These are phyloP conservation scores for Physcomitrium patens DNA, from an alignment of 225 moss, liverwort and hornwort genomes.

Conservation along the genomic window DNA sequence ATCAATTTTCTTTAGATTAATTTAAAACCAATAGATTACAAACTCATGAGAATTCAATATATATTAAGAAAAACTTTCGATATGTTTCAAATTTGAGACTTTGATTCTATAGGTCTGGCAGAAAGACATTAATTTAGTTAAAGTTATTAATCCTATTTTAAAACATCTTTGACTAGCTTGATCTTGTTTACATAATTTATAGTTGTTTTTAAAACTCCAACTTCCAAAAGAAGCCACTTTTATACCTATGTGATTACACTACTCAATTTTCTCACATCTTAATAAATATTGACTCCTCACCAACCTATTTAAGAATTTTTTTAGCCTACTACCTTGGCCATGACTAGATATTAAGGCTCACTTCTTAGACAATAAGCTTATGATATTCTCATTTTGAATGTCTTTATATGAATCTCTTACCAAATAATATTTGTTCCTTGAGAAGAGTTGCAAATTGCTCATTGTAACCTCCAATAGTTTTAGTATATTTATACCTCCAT, in stretches of 20 bases:
- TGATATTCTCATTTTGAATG: conserved; percentile 34
- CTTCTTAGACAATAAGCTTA: conserved; percentile 40
- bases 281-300: conserved; percentile 21
- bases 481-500: conserved; percentile 58
- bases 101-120: conserved; percentile 6
- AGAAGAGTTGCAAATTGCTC: conserved; percentile 56
- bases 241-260: not conserved
- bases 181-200: conserved; percentile 23
- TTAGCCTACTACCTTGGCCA: conserved; percentile 6
- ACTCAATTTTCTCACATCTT: conserved; percentile 20
- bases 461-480: conserved; percentile 70
- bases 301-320: conserved; percentile 26
- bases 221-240: conserved; percentile 23
- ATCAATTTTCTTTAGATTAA: conserved; percentile 14
- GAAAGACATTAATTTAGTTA: conserved; percentile 30
- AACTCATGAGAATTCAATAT: conserved; percentile 35
- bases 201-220: conserved; percentile 12
- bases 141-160: conserved; percentile 29
- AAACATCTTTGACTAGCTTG: conserved; percentile 36
- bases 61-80: conserved; percentile 20
- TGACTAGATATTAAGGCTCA: conserved; percentile 18
- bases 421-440: conserved; percentile 27
- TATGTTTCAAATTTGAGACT: conserved; percentile 13
- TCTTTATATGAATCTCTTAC: conserved; percentile 23
- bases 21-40: conserved; percentile 33